phyloP scores from a whole-genome alignment of 139 green algal species.

The Coccomyxa sp. region DNA sequence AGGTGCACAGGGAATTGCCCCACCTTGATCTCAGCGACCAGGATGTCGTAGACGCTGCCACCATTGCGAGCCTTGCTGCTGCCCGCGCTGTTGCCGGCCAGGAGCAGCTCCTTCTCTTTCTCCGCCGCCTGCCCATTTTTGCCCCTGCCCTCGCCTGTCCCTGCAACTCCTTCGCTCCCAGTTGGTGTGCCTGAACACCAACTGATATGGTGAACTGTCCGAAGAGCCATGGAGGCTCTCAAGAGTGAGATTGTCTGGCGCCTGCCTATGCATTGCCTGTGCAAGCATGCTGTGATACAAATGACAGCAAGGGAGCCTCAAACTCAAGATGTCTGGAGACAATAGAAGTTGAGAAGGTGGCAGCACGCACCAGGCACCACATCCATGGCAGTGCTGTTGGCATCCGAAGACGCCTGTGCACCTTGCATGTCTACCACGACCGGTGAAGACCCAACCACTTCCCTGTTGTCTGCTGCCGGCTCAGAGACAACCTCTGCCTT shows the following conservation, averaged over 20 bases:
- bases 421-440: too few species aligned
- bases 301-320: too few species aligned
- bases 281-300: background rate
- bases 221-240: background rate
- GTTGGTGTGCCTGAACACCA: background rate
- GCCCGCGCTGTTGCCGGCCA: constrained; percentile 17
- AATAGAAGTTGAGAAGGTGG: too few species aligned
- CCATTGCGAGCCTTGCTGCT: constrained; percentile 15
- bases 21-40: constrained; percentile 35
- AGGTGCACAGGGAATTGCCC: background rate
- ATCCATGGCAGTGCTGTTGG: too few species aligned
- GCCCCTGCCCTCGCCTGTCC: background rate
- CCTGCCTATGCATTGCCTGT: background rate
- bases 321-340: too few species aligned
- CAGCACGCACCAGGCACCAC: too few species aligned
- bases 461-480: too few species aligned
- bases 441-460: too few species aligned
- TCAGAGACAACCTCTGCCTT: too few species aligned
- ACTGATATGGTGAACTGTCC: background rate
- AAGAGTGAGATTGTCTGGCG: background rate
- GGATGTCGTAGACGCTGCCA: constrained; percentile 44
- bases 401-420: too few species aligned
- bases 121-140: background rate
- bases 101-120: background rate
- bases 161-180: background rate